Evolutionary conservation across 2,329 filamentous ascomycete species (phyloP), one percentile per base, ranked within the genome.

Genomic region (Aspergillus udagawae): DNA sequence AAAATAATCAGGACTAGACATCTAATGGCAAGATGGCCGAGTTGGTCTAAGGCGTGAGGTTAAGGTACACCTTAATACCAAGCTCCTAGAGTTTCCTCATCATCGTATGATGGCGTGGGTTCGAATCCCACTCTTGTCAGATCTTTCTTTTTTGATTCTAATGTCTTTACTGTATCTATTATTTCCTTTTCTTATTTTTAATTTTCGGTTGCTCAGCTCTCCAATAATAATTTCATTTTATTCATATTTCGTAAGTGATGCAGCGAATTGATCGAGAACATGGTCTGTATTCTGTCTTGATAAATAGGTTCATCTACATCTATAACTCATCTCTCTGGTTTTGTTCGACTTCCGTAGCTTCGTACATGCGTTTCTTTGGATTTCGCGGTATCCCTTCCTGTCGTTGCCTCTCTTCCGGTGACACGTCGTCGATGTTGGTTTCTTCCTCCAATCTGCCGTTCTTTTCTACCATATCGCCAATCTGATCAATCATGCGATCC

Each of bases 321-420:
- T 73, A 73, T 63, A 74, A 60, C 60, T 76, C 72, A 70, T 74
- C 77, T 58, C 63, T 76, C 63, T 62, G 70, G 54, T 62, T 61
- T 35, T 70, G 64, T 47, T 67, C 60, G 23, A 72, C 63, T 42
- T 70, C 63, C 12, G 62, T 64, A 49, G 75, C 77, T 54, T 80
- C 78, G 65, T 73, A 79, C 77, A 79, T 80, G 55, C 78, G 66
- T 65, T 81, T 81, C 63, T 79, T 79, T 8, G 78, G 65, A 63
- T 81, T 81, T 25, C 73, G 69, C 35, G 75, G 74, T 35, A 72
- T 63, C 49, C 75, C 73, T 50, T 74, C 73, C 49, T 76, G 71
- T 50, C 64, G 62, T 27, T 65, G 60, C 42, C 64, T 64, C 61
- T 75, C 73, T 53, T 76, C 73, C 1, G 68, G 68, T 3, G 70